phyloP scores from a whole-genome alignment of 2,329 filamentous ascomycete species.

The Pestalotiopsis sp. region DNA sequence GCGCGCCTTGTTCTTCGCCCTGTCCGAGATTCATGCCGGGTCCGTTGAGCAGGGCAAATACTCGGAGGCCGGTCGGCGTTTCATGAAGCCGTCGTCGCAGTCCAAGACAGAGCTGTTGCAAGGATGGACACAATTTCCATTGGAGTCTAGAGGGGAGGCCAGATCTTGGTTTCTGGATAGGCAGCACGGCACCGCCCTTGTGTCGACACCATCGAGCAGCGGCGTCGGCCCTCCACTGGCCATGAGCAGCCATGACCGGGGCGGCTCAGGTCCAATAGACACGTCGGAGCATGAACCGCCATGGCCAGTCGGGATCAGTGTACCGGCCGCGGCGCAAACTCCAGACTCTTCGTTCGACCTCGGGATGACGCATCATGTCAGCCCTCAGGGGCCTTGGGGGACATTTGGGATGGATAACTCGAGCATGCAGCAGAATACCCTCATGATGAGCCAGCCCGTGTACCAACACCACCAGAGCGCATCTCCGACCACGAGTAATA shows the following conservation, averaged over 20 bases:
- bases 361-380: not conserved
- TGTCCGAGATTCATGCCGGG: conserved; percentile 23
- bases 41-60: conserved; percentile 35
- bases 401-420: not conserved
- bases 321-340: not conserved
- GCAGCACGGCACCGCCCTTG: not conserved
- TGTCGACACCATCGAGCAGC: not conserved
- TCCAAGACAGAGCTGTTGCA: conserved; percentile 8
- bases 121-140: conserved; percentile 4
- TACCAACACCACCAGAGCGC: not conserved
- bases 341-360: not conserved
- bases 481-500: not conserved
- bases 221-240: not conserved
- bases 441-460: not conserved
- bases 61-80: not conserved
- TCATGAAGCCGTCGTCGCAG: conserved; percentile 1
- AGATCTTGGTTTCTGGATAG: conserved; percentile 7
- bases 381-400: not conserved
- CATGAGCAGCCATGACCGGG: not conserved
- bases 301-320: not conserved
- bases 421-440: not conserved
- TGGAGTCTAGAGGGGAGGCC: not conserved
- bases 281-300: not conserved
- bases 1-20: conserved; percentile 19
- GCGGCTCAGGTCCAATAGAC: not conserved